phyloP scores from a whole-genome alignment of 768 basidiomycete species.

The Boletus rubescentipes region DNA sequence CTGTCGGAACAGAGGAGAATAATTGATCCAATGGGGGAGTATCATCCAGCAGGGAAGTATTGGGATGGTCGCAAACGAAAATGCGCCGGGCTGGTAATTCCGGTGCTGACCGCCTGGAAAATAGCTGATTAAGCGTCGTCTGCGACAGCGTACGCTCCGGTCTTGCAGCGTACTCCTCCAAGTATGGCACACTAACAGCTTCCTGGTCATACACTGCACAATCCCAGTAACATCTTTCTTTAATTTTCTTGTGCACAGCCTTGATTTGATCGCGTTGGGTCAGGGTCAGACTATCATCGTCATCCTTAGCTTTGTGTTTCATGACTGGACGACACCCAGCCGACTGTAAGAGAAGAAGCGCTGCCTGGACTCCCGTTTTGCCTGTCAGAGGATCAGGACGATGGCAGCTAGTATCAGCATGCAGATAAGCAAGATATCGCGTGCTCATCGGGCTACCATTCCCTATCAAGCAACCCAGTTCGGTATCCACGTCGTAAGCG shows the following conservation, averaged over 20 bases:
- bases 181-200: no score
- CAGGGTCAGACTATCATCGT: background rate
- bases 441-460: no score
- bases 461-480: no score
- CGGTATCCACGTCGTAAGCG: no score
- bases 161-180: background rate
- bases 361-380: no score
- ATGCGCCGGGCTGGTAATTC: background rate
- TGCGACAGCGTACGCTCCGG: background rate
- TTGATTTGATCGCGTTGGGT: background rate
- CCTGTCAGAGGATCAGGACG: no score
- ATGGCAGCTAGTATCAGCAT: no score
- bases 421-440: no score
- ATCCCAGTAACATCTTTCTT: background rate
- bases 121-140: background rate
- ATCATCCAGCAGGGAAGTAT: no score
- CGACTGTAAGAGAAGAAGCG: no score
- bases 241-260: background rate
- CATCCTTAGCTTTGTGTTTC: conserved; percentile 13
- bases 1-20: background rate
- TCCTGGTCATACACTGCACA: no score
- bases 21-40: background rate
- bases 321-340: conserved; percentile 37
- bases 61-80: background rate
- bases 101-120: background rate